phyloP scores from a whole-genome alignment of 768 basidiomycete species.

The Leccinum boreale region DNA sequence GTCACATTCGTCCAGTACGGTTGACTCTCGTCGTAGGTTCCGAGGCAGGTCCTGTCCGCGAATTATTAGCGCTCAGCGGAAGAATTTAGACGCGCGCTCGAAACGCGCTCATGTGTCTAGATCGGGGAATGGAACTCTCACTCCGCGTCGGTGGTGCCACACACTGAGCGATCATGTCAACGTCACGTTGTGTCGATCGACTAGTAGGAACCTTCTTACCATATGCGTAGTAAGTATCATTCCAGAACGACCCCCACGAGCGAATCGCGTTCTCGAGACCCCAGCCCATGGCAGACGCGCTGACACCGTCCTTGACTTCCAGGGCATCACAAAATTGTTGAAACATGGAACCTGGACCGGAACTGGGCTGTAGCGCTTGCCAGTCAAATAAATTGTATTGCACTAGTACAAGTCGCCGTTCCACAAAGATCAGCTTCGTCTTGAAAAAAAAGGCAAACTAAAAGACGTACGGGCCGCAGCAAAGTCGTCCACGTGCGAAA shows the following conservation, averaged over 20 bases:
- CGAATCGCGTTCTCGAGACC: neutral
- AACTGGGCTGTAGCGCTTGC: neutral
- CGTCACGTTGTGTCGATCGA: neutral
- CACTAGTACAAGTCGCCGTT: neutral
- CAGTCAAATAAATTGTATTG: neutral
- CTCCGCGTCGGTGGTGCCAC: constrained; percentile 45
- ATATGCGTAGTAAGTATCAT: neutral
- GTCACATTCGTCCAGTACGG: constrained; percentile 51
- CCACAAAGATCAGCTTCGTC: constrained; percentile 6
- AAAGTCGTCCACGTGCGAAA: neutral
- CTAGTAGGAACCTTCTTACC: neutral
- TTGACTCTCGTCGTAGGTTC: constrained; percentile 38
- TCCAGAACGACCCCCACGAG: neutral
- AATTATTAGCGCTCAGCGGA: constrained; percentile 20
- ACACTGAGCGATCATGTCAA: constrained; percentile 41
- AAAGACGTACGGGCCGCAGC: neutral
- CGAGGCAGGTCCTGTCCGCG: constrained; percentile 34
- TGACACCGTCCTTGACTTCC: neutral
- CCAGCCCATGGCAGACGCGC: neutral
- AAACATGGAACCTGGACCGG: neutral
- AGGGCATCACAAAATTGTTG: neutral
- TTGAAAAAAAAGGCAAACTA: neutral
- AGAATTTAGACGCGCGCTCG: neutral
- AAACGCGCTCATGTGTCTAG: neutral
- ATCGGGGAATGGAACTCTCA: constrained; percentile 29